These are phyloP conservation scores for Nitzschia sp. DNA, from an alignment of 108 stramenopile genomes.

Conservation along the genomic window DNA sequence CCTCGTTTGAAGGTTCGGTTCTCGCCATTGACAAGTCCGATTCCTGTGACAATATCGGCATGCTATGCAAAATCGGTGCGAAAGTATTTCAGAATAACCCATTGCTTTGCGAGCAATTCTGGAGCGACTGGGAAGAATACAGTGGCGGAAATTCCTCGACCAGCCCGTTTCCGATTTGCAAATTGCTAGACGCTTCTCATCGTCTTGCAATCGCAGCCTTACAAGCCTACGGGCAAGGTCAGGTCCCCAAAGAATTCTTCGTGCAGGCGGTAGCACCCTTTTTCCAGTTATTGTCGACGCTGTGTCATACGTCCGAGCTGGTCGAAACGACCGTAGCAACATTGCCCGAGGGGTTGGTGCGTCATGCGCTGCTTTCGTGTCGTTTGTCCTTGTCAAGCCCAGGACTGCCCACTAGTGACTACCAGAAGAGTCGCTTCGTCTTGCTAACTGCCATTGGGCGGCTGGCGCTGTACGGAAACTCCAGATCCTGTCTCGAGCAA, in stretches of 20 bases:
- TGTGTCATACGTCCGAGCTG: conserved; percentile 14
- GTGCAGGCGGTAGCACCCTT: conserved; percentile 32
- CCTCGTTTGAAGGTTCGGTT: conserved; percentile 38
- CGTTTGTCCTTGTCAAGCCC: background rate
- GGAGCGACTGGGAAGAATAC: conserved; percentile 57
- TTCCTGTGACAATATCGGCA: conserved; percentile 58
- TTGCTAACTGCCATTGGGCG: conserved; percentile 17
- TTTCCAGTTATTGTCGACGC: conserved; percentile 20
- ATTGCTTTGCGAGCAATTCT: conserved; percentile 57
- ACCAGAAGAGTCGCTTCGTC: background rate
- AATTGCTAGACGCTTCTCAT: conserved; percentile 60
- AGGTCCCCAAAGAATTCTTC: conserved; percentile 10
- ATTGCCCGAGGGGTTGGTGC: conserved; percentile 22
- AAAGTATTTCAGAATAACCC: conserved; percentile 52
- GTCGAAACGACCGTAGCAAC: conserved; percentile 22
- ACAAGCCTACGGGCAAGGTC: conserved; percentile 3
- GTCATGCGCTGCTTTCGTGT: conserved; percentile 27
- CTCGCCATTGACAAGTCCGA: conserved; percentile 21
- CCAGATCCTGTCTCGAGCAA: conserved; percentile 7
- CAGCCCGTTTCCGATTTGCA: conserved; percentile 41
- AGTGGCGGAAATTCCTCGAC: conserved; percentile 20
- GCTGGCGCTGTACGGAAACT: conserved; percentile 15
- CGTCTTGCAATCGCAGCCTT: conserved; percentile 43
- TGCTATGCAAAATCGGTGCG: conserved; percentile 53
- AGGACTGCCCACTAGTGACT: background rate